Evolutionary conservation across 192 early-diverging fungal genomes (phyloP).

Genomic region (Cetraspora pellucida): DNA sequence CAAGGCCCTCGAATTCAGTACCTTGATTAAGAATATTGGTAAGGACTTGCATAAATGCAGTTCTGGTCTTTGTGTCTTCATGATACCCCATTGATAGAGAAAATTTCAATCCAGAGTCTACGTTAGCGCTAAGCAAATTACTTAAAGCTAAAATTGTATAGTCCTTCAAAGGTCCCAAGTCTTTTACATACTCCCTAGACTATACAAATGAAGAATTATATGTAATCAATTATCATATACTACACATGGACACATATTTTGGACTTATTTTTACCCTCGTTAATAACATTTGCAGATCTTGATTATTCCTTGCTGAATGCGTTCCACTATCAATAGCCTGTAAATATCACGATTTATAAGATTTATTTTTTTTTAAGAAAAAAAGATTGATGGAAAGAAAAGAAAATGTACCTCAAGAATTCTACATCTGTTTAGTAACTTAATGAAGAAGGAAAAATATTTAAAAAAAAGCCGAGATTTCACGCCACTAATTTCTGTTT

Average conservation of each 20-base stretch:
- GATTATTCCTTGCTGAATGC: constrained; percentile 31
- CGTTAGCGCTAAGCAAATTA: constrained; percentile 88
- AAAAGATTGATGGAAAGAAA: neutral
- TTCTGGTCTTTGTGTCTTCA: constrained; percentile 85
- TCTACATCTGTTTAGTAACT: constrained; percentile 67
- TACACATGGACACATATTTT: neutral
- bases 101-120: constrained; percentile 89
- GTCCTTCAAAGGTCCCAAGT: constrained; percentile 76
- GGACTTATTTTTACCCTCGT: constrained; percentile 37
- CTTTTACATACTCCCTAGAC: constrained; percentile 63
- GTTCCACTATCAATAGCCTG: constrained; percentile 37
- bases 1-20: constrained; percentile 81
- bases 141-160: constrained; percentile 86
- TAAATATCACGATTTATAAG: neutral
- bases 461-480: constrained; percentile 69
- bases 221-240: neutral
- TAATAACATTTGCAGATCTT: constrained; percentile 38
- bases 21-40: constrained; percentile 89
- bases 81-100: constrained; percentile 90
- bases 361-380: neutral
- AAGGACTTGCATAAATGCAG: constrained; percentile 90
- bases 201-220: constrained; percentile 27
- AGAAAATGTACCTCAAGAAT: constrained; percentile 52
- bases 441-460: constrained; percentile 80
- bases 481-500: constrained; percentile 59